Percentiles rank a stretch among this genome's conserved stretches.
Evolutionary conservation across 345 rosid species (phyloP).

Genomic region (Eucalyptus pauciflora): DNA sequence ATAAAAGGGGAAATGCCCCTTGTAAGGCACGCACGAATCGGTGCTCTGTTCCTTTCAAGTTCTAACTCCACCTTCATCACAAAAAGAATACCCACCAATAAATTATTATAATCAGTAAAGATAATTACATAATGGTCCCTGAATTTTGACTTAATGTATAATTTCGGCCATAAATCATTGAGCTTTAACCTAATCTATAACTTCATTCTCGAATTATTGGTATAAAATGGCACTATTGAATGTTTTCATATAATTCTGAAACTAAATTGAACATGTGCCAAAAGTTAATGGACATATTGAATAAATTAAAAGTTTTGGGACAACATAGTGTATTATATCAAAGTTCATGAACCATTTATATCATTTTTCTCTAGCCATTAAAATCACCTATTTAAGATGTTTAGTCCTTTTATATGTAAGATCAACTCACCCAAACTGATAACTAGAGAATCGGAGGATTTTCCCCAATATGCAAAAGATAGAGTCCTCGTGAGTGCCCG

Average conservation of each 20-base stretch:
- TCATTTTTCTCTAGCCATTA: background rate
- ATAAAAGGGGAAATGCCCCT: background rate
- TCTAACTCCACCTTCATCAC: background rate
- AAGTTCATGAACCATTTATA: fast-evolving
- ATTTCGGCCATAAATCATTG: fast-evolving
- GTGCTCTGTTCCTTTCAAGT: background rate
- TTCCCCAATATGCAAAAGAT: background rate
- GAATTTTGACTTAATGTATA: fast-evolving
- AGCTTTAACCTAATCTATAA: too few species aligned
- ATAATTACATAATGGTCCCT: background rate
- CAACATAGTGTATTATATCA: fast-evolving
- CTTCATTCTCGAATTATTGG: too few species aligned
- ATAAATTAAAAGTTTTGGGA: fast-evolving
- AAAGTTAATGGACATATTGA: fast-evolving
- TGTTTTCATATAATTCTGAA: fast-evolving
- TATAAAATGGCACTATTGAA: too few species aligned
- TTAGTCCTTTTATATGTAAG: background rate
- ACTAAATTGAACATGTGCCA: fast-evolving
- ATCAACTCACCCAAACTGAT: background rate
- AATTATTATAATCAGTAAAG: background rate
- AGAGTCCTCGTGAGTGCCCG: background rate
- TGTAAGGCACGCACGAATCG: background rate
- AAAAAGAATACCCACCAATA: too few species aligned
- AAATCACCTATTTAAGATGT: background rate
- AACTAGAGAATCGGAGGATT: background rate